phyloP scores from a whole-genome alignment of 306 rosid genomes.

The Cicer arietinum region DNA sequence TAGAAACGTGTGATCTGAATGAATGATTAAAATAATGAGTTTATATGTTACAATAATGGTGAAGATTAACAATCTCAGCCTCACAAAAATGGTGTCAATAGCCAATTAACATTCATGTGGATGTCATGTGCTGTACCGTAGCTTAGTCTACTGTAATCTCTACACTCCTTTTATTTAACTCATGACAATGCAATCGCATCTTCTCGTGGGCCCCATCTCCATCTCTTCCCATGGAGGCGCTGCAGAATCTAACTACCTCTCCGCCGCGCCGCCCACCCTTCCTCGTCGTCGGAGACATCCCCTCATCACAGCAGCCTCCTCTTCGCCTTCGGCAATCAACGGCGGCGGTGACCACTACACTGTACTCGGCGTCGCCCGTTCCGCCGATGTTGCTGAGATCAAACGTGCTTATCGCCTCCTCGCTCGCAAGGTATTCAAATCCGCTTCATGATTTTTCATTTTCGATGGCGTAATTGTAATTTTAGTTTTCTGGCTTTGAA shows the following conservation, averaged over 20 bases:
- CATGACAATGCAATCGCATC: constrained; percentile 62
- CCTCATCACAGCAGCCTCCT: constrained; percentile 45
- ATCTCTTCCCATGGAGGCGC: constrained; percentile 38
- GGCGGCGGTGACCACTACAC: constrained; percentile 67
- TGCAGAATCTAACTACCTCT: constrained; percentile 43
- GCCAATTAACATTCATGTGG: too few relatives aligned
- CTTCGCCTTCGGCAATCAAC: constrained; percentile 52
- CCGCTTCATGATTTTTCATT: not conserved
- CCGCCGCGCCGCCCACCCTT: constrained; percentile 37
- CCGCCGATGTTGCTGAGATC: constrained; percentile 68
- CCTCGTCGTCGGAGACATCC: constrained; percentile 39
- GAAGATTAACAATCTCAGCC: too few relatives aligned
- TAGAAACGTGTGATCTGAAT: too few relatives aligned
- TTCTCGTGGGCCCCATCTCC: constrained; percentile 70
- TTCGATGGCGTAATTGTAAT: not conserved
- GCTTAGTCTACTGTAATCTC: too few relatives aligned
- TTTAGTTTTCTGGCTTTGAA: not conserved
- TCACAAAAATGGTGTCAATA: not conserved
- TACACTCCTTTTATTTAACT: not conserved
- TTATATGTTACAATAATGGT: too few relatives aligned
- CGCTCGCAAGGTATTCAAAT: constrained; percentile 69
- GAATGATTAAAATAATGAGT: too few relatives aligned
- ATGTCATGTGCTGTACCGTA: too few relatives aligned
- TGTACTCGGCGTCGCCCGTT: constrained; percentile 64
- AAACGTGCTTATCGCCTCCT: constrained; percentile 91